A percentile compares a stretch with the other conserved stretches of the same genome.
These are phyloP conservation scores for Aspergillus neoniger DNA, from an alignment of 2,329 filamentous ascomycete genomes.

Conservation along the genomic window DNA sequence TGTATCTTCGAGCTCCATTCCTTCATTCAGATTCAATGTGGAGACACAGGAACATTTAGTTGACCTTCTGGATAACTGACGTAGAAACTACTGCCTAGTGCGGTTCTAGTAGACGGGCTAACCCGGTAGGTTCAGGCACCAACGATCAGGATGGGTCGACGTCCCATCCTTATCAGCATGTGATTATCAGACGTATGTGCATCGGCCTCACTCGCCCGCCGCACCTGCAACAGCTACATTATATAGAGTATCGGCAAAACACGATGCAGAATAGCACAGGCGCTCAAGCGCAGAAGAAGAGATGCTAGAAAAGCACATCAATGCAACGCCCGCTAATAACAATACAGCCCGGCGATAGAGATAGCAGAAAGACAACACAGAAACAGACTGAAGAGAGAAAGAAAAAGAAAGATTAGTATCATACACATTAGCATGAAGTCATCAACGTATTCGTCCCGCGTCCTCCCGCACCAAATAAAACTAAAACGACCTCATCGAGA, in stretches of 20 bases:
- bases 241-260: background rate
- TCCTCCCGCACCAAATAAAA: constrained; percentile 57
- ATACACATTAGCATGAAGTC: constrained; percentile 3
- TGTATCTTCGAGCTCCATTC: constrained; percentile 4
- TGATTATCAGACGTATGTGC: background rate
- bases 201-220: background rate
- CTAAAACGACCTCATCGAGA: constrained; percentile 68
- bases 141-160: background rate
- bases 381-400: background rate
- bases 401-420: background rate
- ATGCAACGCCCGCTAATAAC: background rate
- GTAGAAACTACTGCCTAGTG: background rate
- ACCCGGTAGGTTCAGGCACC: background rate
- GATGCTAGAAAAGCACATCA: background rate
- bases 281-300: background rate
- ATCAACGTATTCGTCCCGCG: constrained; percentile 9
- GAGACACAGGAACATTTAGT: constrained; percentile 1
- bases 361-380: background rate
- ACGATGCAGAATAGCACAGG: background rate
- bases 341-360: constrained; percentile 3
- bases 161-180: background rate
- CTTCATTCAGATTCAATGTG: constrained; percentile 3
- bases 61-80: background rate
- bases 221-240: background rate
- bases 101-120: background rate